These are phyloP conservation scores for Podaxis rugospora DNA, from an alignment of 768 basidiomycete genomes.

Conservation along the genomic window DNA sequence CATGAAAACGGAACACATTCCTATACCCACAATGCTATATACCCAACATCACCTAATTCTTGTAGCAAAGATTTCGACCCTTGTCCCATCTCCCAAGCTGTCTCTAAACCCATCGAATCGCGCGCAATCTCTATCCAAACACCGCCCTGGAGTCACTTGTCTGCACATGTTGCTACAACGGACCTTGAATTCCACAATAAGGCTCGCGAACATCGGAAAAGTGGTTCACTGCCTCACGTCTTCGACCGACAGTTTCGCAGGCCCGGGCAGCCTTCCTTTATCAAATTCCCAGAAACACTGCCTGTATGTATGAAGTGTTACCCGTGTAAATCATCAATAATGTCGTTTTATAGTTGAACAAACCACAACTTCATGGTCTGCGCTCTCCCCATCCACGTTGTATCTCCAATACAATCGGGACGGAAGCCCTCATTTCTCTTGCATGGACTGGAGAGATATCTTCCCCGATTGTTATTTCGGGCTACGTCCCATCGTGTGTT, in stretches of 20 bases:
- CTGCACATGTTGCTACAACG: background rate
- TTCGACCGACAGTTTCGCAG: background rate
- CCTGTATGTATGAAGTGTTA: background rate
- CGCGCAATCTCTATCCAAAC: background rate
- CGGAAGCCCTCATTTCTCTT: slow-evolving; percentile 25
- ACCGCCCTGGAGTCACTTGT: background rate
- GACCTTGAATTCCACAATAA: background rate
- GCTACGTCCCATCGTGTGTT: slow-evolving; percentile 8
- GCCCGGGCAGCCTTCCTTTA: background rate
- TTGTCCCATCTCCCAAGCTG: background rate
- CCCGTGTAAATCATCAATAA: background rate
- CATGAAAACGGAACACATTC: background rate
- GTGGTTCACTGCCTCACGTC: background rate
- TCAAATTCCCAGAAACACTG: slow-evolving; percentile 3
- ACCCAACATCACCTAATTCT: background rate
- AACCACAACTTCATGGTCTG: slow-evolving; percentile 5
- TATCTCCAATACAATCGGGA: slow-evolving; percentile 20
- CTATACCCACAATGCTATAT: background rate
- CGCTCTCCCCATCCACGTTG: slow-evolving; percentile 18
- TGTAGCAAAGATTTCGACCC: too few species aligned
- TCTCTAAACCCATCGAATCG: background rate
- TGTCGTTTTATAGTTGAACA: background rate
- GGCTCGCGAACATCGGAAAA: background rate
- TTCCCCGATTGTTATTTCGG: slow-evolving; percentile 12
- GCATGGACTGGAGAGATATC: slow-evolving; percentile 26